Percentiles rank a stretch among this genome's conserved stretches.
Conservation (phyloP, 768 basidiomycete genomes). For the Rhodocollybia butyracea region DNA sequence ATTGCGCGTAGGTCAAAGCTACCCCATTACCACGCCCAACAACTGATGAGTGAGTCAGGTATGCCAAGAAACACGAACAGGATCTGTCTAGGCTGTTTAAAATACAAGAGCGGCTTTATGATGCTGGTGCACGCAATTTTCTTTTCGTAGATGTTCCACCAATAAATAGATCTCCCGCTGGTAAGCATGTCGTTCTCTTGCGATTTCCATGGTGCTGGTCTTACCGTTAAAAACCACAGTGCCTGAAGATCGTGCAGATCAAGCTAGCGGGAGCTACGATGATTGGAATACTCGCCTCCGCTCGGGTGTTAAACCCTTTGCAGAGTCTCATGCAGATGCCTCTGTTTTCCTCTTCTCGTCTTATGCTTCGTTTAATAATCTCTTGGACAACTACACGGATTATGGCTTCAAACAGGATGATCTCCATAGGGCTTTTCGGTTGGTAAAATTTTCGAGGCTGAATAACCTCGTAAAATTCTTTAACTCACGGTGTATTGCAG, state of each 20-base stretch:
- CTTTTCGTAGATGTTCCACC: constrained; percentile 43
- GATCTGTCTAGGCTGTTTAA: constrained; percentile 35
- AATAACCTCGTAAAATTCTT: background rate
- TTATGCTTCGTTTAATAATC: constrained; percentile 37
- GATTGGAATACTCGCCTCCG: constrained; percentile 47
- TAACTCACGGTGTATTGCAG: constrained; percentile 22
- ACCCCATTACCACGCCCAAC: background rate
- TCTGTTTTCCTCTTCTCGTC: constrained; percentile 51
- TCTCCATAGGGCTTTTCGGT: constrained; percentile 15
- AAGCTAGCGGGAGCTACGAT: constrained; percentile 11
- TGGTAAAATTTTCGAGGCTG: background rate
- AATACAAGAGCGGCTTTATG: constrained; percentile 47
- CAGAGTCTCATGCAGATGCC: constrained; percentile 35
- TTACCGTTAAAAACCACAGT: too few relatives aligned
- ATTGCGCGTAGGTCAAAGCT: constrained; percentile 44
- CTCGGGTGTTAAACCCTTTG: constrained; percentile 31
- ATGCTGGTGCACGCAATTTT: constrained; percentile 46
- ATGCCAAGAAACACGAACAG: constrained; percentile 15
- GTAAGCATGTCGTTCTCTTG: too few relatives aligned
- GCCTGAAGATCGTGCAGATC: background rate
- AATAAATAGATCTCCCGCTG: constrained; percentile 37
- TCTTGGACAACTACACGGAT: constrained; percentile 42
- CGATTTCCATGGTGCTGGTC: too few relatives aligned
- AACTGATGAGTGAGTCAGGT: constrained; percentile 10
- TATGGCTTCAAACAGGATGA: constrained; percentile 38